Evolutionary conservation across 1,139 yeast species (phyloP).

Genomic region (Candida neerlandica): DNA sequence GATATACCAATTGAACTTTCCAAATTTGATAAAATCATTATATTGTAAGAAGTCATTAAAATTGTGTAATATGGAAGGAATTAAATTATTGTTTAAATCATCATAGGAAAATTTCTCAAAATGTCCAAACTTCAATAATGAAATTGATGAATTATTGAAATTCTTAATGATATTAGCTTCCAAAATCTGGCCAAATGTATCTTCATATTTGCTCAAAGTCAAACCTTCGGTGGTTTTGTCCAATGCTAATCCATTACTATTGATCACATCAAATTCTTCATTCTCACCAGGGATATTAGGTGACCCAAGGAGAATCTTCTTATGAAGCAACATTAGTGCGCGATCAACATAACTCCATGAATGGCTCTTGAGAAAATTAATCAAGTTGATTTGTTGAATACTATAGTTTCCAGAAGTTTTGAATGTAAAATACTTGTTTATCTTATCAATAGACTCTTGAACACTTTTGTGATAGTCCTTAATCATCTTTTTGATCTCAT

Average conservation of each 20-base stretch:
- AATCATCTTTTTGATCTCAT: constrained; percentile 49
- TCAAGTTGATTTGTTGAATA: constrained; percentile 47
- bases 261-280: constrained; percentile 3
- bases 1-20: constrained; percentile 61
- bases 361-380: constrained; percentile 51
- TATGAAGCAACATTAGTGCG: constrained; percentile 56
- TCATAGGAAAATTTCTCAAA: constrained; percentile 45
- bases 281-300: constrained; percentile 11
- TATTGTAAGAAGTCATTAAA: constrained; percentile 54
- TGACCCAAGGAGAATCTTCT: constrained; percentile 48
- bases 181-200: constrained; percentile 43
- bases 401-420: constrained; percentile 31
- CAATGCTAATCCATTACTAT: background rate
- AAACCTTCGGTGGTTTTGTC: constrained; percentile 15
- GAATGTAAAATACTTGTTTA: constrained; percentile 28
- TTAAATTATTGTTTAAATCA: constrained; percentile 52
- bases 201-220: constrained; percentile 42
- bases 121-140: constrained; percentile 39
- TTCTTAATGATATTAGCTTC: constrained; percentile 44
- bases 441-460: constrained; percentile 43
- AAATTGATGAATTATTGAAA: constrained; percentile 37
- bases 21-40: constrained; percentile 50
- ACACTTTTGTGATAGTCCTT: constrained; percentile 51
- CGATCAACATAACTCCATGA: constrained; percentile 60
- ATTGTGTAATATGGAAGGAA: constrained; percentile 61